Percentiles rank a stretch among this genome's conserved stretches.
Evolutionary conservation across 2,329 filamentous ascomycete species (phyloP).

Genomic region (Pseudogymnoascus pannorum): DNA sequence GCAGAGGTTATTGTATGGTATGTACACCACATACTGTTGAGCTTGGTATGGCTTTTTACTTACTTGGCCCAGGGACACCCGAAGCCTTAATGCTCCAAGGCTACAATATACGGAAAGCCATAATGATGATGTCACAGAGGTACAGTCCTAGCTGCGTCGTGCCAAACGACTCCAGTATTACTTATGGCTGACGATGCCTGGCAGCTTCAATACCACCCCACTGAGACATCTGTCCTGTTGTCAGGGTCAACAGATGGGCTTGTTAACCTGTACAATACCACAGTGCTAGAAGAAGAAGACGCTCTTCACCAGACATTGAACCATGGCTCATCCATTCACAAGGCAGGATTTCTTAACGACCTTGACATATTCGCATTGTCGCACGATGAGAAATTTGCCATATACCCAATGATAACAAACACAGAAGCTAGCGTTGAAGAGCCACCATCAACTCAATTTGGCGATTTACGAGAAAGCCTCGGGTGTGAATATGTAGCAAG

Average conservation of each 20-base stretch:
- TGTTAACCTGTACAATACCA: constrained; percentile 68
- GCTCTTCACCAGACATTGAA: constrained; percentile 73
- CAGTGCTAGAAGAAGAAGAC: constrained; percentile 67
- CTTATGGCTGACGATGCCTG: constrained; percentile 11
- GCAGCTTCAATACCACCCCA: constrained; percentile 55
- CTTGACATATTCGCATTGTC: constrained; percentile 65
- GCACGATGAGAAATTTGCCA: constrained; percentile 69
- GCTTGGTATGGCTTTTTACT: constrained; percentile 48
- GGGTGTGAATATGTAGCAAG: constrained; percentile 69
- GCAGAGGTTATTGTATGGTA: constrained; percentile 57
- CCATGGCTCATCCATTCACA: constrained; percentile 66
- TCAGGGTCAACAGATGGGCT: constrained; percentile 76
- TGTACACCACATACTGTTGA: constrained; percentile 48
- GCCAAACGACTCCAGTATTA: constrained; percentile 21
- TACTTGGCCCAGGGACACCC: constrained; percentile 46
- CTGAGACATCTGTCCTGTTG: constrained; percentile 53
- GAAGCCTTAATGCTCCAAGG: constrained; percentile 39
- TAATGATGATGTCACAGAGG: constrained; percentile 60
- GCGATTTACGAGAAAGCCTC: constrained; percentile 60
- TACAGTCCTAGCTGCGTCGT: constrained; percentile 21
- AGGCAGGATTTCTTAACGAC: constrained; percentile 60
- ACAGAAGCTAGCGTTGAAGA: constrained; percentile 49
- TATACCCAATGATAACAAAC: constrained; percentile 62
- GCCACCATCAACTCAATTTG: constrained; percentile 47
- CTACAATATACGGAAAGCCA: constrained; percentile 57